A percentile compares a stretch with the other conserved stretches of the same genome.
These are phyloP conservation scores for Acanthamoeba royreba DNA, from an alignment of 208 protist genomes.

Conservation along the genomic window DNA sequence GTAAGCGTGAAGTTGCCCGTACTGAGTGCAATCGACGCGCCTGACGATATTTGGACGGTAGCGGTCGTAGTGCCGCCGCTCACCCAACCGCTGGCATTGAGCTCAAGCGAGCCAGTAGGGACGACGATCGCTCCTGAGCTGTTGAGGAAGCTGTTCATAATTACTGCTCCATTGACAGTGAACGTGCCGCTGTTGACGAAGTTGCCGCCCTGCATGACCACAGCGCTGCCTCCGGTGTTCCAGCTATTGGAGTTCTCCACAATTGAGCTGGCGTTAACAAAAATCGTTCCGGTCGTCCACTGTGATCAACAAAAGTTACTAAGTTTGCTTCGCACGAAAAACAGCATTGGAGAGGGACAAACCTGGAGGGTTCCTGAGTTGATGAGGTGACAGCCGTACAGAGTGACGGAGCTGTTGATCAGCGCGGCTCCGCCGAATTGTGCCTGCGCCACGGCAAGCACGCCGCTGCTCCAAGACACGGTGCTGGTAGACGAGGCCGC, in stretches of 20 bases:
- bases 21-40: not conserved
- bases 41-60: not conserved
- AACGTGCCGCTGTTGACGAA: constrained; percentile 16
- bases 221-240: not conserved
- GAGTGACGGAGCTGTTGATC: not conserved
- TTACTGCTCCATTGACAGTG: not conserved
- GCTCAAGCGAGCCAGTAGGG: not conserved
- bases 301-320: too few relatives aligned
- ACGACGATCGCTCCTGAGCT: not conserved
- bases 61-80: not conserved
- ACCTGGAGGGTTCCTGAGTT: not conserved
- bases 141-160: not conserved
- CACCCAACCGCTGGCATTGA: not conserved
- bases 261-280: not conserved
- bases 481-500: not conserved
- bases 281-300: not conserved
- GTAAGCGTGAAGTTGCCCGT: constrained; percentile 25
- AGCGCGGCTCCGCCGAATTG: not conserved
- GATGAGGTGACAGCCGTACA: not conserved
- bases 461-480: not conserved
- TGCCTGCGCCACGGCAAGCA: not conserved
- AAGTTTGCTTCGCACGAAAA: too few relatives aligned
- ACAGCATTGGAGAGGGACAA: too few relatives aligned
- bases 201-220: not conserved
- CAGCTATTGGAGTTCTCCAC: not conserved